Conservation (phyloP, 495 filamentous ascomycete genomes). For the Penicillium goetzii region DNA sequence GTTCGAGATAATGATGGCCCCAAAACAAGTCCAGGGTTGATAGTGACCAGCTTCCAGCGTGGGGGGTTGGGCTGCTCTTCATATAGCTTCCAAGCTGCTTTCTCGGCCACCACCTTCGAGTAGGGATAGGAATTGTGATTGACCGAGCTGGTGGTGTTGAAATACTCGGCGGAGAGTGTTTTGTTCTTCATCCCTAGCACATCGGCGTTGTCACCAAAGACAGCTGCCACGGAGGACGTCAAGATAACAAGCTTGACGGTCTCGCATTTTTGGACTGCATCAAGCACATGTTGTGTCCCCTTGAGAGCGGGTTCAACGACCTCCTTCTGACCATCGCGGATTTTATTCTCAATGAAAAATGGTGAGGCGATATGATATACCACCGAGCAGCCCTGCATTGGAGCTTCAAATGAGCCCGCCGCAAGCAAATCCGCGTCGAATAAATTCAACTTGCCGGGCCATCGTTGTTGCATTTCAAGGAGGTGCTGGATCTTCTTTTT, state of each 20-base stretch:
- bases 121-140: slow-evolving; percentile 25
- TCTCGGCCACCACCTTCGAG: slow-evolving; percentile 27
- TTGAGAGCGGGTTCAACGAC: slow-evolving; percentile 28
- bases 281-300: slow-evolving; percentile 28
- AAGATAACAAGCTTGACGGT: slow-evolving; percentile 26
- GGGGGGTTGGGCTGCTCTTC: slow-evolving; percentile 7
- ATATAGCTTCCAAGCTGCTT: slow-evolving; percentile 28
- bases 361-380: slow-evolving; percentile 31
- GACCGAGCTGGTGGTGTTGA: slow-evolving; percentile 25
- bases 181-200: slow-evolving; percentile 24
- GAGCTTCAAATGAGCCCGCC: slow-evolving; percentile 22
- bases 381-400: slow-evolving; percentile 27
- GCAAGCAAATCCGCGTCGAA: slow-evolving; percentile 29
- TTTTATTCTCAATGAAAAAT: slow-evolving; percentile 26
- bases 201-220: slow-evolving; percentile 27
- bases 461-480: slow-evolving; percentile 24
- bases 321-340: slow-evolving; percentile 26
- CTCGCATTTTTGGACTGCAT: slow-evolving; percentile 23
- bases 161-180: slow-evolving; percentile 25
- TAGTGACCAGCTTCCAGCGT: slow-evolving; percentile 26
- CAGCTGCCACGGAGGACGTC: slow-evolving; percentile 25
- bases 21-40: slow-evolving; percentile 27
- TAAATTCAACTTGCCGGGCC: slow-evolving; percentile 22
- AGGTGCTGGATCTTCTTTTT: slow-evolving; percentile 23
- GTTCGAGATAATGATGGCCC: slow-evolving; percentile 24